Conservation (phyloP, 176 grass and related monocot genomes). For the Lolium multiflorum region DNA sequence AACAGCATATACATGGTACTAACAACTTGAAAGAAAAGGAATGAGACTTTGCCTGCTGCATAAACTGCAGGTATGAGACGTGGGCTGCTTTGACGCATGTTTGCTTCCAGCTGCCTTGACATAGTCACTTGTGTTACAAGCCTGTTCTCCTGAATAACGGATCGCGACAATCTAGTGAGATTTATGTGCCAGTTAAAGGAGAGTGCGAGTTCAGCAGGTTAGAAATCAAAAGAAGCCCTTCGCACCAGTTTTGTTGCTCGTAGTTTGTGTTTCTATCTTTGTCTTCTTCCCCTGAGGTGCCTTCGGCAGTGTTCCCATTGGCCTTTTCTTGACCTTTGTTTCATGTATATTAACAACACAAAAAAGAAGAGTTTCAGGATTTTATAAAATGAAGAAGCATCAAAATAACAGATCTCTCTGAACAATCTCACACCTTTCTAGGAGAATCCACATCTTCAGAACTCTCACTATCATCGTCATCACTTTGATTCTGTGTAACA, state of each 20-base stretch:
- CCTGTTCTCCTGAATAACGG: neutral
- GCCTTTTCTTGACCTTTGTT: conserved; percentile 46
- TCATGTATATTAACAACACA: conserved; percentile 40
- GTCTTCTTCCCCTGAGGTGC: conserved; percentile 77
- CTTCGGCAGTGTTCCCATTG: conserved; percentile 51
- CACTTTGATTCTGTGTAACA: conserved; percentile 29
- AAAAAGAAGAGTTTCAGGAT: conserved; percentile 18
- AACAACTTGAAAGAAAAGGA: neutral
- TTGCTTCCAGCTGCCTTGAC: conserved; percentile 47
- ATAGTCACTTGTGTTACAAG: too few relatives aligned
- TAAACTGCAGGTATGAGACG: conserved; percentile 59
- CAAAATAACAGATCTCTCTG: neutral
- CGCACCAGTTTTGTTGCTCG: conserved; percentile 15
- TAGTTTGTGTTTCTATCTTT: conserved; percentile 36
- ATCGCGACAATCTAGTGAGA: conserved; percentile 11
- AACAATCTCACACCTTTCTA: conserved; percentile 48
- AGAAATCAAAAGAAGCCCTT: neutral
- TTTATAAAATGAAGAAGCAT: neutral
- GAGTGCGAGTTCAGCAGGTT: neutral
- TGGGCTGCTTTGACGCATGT: conserved; percentile 53
- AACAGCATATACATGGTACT: neutral
- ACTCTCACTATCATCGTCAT: conserved; percentile 51
- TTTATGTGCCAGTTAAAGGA: neutral
- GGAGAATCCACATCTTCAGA: conserved; percentile 53
- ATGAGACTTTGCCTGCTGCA: conserved; percentile 63